Percentiles rank a stretch among this genome's conserved stretches.
These are phyloP conservation scores for Colletotrichum sp. DNA, from an alignment of 2,329 filamentous ascomycete species.

Conservation along the genomic window DNA sequence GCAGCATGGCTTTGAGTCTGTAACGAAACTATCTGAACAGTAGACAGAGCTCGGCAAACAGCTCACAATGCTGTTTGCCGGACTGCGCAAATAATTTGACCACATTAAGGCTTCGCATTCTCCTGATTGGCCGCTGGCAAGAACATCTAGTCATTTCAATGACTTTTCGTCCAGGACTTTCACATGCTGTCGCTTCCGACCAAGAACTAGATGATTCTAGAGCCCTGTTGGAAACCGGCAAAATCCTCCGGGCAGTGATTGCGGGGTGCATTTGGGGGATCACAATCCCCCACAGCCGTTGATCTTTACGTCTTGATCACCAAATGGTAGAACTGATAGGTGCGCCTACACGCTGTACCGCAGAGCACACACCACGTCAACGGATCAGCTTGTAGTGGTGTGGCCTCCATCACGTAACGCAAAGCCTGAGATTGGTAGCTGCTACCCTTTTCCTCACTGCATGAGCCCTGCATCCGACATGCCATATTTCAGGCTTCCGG, in stretches of 20 bases:
- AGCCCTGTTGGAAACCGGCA: not conserved
- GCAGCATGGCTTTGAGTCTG: not conserved
- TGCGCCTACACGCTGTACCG: not conserved
- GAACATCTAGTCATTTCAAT: not conserved
- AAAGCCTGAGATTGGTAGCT: not conserved
- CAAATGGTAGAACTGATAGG: not conserved
- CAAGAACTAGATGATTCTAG: not conserved
- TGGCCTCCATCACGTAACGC: not conserved
- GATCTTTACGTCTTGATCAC: not conserved
- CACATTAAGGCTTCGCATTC: not conserved
- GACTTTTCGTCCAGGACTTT: not conserved
- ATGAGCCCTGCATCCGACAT: not conserved
- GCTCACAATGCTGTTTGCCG: not conserved
- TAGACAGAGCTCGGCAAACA: not conserved
- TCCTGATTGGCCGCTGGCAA: not conserved
- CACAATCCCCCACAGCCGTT: not conserved
- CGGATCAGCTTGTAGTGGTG: not conserved
- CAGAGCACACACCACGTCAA: not conserved
- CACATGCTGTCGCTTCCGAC: not conserved
- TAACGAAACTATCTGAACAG: not conserved
- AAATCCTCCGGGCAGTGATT: not conserved
- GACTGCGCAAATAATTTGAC: not conserved
- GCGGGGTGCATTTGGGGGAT: slow-evolving; percentile 5
- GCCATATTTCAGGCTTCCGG: not conserved
- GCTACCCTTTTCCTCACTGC: not conserved